Conservation (phyloP, 225 moss, liverwort and hornwort genomes). For the Polytrichum formosum region DNA sequence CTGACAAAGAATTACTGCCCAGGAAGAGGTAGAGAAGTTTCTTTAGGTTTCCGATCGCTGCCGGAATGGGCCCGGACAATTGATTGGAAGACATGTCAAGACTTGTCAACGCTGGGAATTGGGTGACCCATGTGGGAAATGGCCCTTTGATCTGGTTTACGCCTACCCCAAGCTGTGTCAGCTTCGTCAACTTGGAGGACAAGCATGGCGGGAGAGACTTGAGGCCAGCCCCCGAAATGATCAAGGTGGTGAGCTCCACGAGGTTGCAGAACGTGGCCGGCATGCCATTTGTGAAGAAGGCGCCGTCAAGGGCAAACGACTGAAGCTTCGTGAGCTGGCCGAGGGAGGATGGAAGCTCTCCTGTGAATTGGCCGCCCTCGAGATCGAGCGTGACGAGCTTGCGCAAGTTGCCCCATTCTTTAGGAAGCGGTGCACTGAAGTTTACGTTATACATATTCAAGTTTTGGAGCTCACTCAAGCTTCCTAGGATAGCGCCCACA, state of each 20-base stretch:
- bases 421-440: slow-evolving; percentile 3
- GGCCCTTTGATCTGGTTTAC: background rate
- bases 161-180: background rate
- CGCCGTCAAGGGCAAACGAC: background rate
- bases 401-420: slow-evolving; percentile 2
- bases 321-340: slow-evolving; percentile 5
- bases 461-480: background rate
- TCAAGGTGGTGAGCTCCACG: background rate
- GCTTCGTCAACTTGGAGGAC: background rate
- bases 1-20: background rate
- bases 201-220: background rate
- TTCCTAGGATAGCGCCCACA: background rate
- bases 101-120: background rate
- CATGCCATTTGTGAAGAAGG: background rate
- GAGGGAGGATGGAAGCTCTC: background rate
- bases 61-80: slow-evolving; percentile 1
- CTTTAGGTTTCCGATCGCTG: background rate
- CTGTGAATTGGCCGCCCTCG: background rate
- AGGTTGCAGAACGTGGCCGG: slow-evolving; percentile 7
- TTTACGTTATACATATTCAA: background rate
- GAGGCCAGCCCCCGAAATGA: background rate
- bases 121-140: background rate
- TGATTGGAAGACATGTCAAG: background rate
- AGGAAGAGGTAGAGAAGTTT: background rate
- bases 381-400: slow-evolving; percentile 3